Percentiles rank a stretch among this genome's conserved stretches.
These are phyloP conservation scores for Crithidia acanthocephali DNA, from an alignment of 208 protist species.

Conservation along the genomic window DNA sequence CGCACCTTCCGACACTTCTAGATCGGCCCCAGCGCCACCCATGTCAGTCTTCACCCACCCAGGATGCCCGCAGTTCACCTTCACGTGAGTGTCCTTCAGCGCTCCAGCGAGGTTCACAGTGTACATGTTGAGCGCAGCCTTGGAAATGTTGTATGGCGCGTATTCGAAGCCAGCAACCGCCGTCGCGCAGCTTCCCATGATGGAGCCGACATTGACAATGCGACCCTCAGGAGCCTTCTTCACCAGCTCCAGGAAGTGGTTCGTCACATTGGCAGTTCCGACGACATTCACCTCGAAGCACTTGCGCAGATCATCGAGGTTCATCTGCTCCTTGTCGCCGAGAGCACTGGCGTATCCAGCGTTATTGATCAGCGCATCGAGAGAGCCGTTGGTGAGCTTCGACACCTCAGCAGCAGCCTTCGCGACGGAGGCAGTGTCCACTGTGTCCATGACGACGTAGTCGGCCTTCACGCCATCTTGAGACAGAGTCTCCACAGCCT, in stretches of 20 bases:
- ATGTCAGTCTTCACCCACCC: conserved; percentile 82
- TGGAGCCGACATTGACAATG: conserved; percentile 82
- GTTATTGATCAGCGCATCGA: conserved; percentile 85
- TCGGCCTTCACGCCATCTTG: conserved; percentile 37
- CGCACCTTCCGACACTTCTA: conserved; percentile 66
- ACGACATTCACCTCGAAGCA: conserved; percentile 74
- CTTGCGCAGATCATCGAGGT: conserved; percentile 41
- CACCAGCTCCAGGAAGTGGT: conserved; percentile 67
- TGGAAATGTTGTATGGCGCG: conserved; percentile 61
- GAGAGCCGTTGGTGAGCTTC: conserved; percentile 34
- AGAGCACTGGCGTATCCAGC: conserved; percentile 37
- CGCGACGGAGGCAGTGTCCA: conserved; percentile 49
- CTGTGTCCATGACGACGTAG: conserved; percentile 52
- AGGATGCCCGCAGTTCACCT: conserved; percentile 72
- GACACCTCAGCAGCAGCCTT: conserved; percentile 50
- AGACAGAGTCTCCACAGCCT: conserved; percentile 40
- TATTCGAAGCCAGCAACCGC: conserved; percentile 9
- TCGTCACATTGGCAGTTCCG: conserved; percentile 62
- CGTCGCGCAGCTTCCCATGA: conserved; percentile 61
- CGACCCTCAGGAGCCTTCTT: conserved; percentile 57
- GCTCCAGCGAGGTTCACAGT: conserved; percentile 67
- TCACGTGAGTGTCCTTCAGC: conserved; percentile 57
- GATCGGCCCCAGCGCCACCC: conserved; percentile 49
- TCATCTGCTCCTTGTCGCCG: conserved; percentile 29
- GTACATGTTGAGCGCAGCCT: conserved; percentile 87